These are phyloP conservation scores for Arthrobotrys iridis DNA, from an alignment of 2,329 filamentous ascomycete species.

Conservation along the genomic window DNA sequence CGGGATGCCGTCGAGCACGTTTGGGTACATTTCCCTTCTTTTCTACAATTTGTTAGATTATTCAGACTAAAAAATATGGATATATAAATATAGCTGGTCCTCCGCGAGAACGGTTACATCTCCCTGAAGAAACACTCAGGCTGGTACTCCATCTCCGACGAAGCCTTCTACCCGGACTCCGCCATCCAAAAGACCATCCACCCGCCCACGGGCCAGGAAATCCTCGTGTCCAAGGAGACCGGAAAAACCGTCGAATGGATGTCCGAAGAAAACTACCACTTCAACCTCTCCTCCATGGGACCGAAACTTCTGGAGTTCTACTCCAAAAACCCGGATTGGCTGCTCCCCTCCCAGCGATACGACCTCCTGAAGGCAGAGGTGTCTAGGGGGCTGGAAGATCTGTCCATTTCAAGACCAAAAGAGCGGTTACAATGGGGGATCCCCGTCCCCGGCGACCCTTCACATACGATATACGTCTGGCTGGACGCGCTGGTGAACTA, in stretches of 20 bases:
- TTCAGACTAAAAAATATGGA: neutral
- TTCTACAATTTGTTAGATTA: no score
- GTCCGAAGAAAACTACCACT: constrained; percentile 93
- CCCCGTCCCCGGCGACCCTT: constrained; percentile 81
- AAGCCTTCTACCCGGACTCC: constrained; percentile 89
- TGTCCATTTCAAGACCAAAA: constrained; percentile 85
- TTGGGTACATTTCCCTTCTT: constrained; percentile 69
- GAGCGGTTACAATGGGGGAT: constrained; percentile 87
- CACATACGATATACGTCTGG: constrained; percentile 98
- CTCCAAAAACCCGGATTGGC: constrained; percentile 77
- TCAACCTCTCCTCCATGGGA: constrained; percentile 83
- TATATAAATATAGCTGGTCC: constrained; percentile 64
- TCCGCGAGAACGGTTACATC: constrained; percentile 79
- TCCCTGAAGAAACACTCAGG: constrained; percentile 88
- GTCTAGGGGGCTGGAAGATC: constrained; percentile 78
- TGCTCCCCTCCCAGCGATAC: constrained; percentile 78
- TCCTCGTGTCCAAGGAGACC: constrained; percentile 76
- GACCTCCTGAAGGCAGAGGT: constrained; percentile 82
- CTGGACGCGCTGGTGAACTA: constrained; percentile 96
- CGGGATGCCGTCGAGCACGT: constrained; percentile 86
- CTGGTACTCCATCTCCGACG: constrained; percentile 97
- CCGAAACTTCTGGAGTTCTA: constrained; percentile 85
- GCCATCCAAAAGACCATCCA: constrained; percentile 78
- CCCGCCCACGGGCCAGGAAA: constrained; percentile 75
- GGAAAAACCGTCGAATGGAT: constrained; percentile 95